Conservation (phyloP, 31 red algal genomes). For the Odonthalia washingtoniensis region DNA sequence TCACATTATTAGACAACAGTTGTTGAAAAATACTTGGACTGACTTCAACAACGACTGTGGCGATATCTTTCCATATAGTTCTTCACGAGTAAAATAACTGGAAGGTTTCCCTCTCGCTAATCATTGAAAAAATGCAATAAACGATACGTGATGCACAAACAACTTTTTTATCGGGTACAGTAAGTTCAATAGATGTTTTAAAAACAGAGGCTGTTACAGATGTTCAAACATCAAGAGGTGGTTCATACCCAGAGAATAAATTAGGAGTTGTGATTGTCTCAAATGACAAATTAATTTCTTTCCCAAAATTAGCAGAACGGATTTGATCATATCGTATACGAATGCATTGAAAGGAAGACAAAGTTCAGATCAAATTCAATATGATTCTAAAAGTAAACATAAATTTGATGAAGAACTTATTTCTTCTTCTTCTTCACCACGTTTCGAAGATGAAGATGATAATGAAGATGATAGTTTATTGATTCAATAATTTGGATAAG, state of each 20-base stretch:
- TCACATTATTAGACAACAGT: no score
- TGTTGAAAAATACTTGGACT: no score
- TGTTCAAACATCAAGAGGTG: background rate
- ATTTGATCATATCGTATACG: constrained; percentile 46
- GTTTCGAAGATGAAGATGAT: constrained; percentile 16
- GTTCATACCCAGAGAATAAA: constrained; percentile 56
- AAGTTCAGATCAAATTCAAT: constrained; percentile 22
- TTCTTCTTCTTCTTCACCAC: background rate
- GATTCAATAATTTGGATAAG: constrained; percentile 52
- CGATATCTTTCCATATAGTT: no score
- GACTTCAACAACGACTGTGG: no score
- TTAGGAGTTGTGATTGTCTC: constrained; percentile 62
- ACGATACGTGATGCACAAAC: no score
- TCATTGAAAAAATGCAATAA: no score
- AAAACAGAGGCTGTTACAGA: constrained; percentile 53
- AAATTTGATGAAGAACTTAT: constrained; percentile 36
- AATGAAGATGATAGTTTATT: constrained; percentile 14
- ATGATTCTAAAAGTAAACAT: constrained; percentile 21
- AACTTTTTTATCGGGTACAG: background rate
- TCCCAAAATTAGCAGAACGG: constrained; percentile 34
- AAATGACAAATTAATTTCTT: constrained; percentile 51
- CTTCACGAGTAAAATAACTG: no score
- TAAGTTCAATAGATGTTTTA: constrained; percentile 53
- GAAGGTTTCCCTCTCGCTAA: no score
- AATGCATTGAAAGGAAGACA: constrained; percentile 32